Evolutionary conservation across 257 asterid genomes (phyloP).

Genomic region (Solanum etuberosum): DNA sequence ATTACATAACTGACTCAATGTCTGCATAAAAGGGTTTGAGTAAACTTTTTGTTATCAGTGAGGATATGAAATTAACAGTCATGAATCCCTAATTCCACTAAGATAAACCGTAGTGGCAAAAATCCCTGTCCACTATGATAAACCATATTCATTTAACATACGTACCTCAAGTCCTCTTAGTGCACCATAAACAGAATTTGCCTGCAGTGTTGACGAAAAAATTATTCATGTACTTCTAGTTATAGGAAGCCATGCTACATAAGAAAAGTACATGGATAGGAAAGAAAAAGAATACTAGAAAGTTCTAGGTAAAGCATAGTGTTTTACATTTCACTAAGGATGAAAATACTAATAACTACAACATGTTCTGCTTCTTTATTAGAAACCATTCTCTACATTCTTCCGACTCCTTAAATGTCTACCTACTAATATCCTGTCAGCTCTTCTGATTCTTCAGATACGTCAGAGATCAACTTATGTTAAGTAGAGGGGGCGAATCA

Average conservation of each 20-base stretch:
- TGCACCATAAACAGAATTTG: conserved; percentile 77
- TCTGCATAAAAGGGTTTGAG: conserved; percentile 23
- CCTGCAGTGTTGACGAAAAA: conserved; percentile 32
- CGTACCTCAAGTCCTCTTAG: conserved; percentile 86
- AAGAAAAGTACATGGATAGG: not conserved
- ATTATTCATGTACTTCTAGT: not conserved
- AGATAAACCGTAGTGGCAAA: not conserved
- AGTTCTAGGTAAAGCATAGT: not conserved
- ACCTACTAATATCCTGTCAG: not conserved
- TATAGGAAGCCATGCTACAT: not conserved
- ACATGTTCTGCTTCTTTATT: not conserved
- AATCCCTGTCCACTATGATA: not conserved
- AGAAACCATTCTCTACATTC: not conserved
- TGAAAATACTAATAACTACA: not conserved
- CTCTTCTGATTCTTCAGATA: not conserved
- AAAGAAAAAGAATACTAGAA: not conserved
- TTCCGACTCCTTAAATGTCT: not conserved
- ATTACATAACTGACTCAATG: conserved; percentile 75
- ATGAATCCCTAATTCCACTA: not conserved
- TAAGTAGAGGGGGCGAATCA: not conserved
- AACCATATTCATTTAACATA: not conserved
- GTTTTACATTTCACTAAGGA: not conserved
- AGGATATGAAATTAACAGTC: not conserved
- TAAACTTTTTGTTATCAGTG: not conserved
- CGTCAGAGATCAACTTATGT: not conserved